Conservation (phyloP, 768 basidiomycete species). For the Russula emetica region DNA sequence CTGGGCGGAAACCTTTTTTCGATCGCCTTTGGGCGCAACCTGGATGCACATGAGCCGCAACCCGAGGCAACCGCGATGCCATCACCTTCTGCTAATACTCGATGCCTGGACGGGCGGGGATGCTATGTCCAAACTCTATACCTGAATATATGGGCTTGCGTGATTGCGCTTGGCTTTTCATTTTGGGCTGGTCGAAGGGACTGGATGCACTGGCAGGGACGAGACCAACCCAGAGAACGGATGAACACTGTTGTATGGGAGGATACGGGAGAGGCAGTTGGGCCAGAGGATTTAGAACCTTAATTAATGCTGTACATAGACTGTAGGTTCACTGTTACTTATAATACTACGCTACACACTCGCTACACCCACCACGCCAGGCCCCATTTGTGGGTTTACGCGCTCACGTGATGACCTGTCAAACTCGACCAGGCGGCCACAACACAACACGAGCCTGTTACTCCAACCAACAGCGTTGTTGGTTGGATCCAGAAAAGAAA, state of each 20-base stretch:
- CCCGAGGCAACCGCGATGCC: neutral
- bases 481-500: neutral
- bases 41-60: slow-evolving; percentile 61
- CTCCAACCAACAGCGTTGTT: neutral
- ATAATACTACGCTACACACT: no score
- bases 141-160: slow-evolving; percentile 29
- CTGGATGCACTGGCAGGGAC: slow-evolving; percentile 17
- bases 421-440: neutral
- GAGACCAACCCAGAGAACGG: neutral
- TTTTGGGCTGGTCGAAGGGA: slow-evolving; percentile 31
- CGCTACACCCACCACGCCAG: no score
- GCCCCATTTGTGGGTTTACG: neutral
- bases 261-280: slow-evolving; percentile 8
- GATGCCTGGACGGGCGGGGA: slow-evolving; percentile 29
- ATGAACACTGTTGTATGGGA: slow-evolving; percentile 20
- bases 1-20: slow-evolving; percentile 82
- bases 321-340: neutral
- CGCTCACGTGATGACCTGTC: slow-evolving; percentile 15
- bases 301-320: neutral
- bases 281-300: slow-evolving; percentile 9
- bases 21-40: slow-evolving; percentile 73
- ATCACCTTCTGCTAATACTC: slow-evolving; percentile 4
- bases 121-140: slow-evolving; percentile 31
- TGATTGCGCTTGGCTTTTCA: slow-evolving; percentile 28
- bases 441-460: neutral